A percentile compares a stretch with the other conserved stretches of the same genome.
Evolutionary conservation across 2,329 filamentous ascomycete species (phyloP).

Genomic region (Cordyceps cicadae): DNA sequence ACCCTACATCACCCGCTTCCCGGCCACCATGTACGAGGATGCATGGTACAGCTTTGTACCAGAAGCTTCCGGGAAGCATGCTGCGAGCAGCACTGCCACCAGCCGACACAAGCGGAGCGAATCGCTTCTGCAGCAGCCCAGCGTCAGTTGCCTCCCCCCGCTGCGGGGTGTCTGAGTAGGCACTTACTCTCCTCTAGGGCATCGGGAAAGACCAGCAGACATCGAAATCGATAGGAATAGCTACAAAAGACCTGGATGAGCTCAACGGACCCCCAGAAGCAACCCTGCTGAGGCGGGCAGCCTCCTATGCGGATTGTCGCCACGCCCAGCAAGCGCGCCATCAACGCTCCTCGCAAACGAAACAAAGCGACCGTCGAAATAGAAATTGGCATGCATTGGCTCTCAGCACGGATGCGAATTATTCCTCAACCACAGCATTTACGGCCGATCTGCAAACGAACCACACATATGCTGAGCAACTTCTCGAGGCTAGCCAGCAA

Average conservation of each 20-base stretch:
- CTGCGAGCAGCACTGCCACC: constrained; percentile 33
- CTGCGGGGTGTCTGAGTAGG: constrained; percentile 17
- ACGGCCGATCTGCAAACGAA: constrained; percentile 12
- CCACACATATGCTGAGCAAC: constrained; percentile 47
- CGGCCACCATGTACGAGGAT: constrained; percentile 63
- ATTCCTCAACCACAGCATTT: neutral
- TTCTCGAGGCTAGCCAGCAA: constrained; percentile 75
- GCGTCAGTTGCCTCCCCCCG: constrained; percentile 35
- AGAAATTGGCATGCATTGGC: constrained; percentile 44
- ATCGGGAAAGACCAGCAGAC: constrained; percentile 42
- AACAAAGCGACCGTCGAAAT: constrained; percentile 28
- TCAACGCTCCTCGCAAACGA: constrained; percentile 28
- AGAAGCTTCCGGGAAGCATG: constrained; percentile 45
- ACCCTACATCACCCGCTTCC: constrained; percentile 9
- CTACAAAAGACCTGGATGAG: constrained; percentile 49
- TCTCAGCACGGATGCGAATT: constrained; percentile 19
- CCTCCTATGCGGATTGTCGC: constrained; percentile 71
- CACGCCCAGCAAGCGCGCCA: constrained; percentile 41
- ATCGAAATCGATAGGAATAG: constrained; percentile 47
- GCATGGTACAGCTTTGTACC: constrained; percentile 75
- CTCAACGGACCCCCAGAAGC: constrained; percentile 57
- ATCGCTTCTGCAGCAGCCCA: constrained; percentile 60
- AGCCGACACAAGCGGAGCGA: constrained; percentile 56
- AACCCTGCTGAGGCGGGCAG: constrained; percentile 55
- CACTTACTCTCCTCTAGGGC: constrained; percentile 33